A percentile compares a stretch with the other conserved stretches of the same genome.
Conservation (phyloP, 2,329 filamentous ascomycete genomes). For the Colletotrichum sp. region DNA sequence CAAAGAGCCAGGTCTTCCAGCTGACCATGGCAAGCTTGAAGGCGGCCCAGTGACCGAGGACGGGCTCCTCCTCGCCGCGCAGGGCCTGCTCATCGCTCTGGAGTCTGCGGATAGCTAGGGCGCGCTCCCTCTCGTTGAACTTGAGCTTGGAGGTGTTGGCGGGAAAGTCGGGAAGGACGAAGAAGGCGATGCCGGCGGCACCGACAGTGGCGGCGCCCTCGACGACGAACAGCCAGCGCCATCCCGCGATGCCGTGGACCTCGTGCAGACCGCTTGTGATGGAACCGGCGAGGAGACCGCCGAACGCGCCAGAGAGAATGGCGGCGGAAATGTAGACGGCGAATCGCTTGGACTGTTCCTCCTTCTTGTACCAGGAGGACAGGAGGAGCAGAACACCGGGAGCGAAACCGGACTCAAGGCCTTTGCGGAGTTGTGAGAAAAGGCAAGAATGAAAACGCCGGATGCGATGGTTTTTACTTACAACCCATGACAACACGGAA, state of each 20-base stretch:
- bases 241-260: slow-evolving; percentile 50
- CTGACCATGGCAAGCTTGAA: slow-evolving; percentile 36
- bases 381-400: slow-evolving; percentile 66
- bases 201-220: slow-evolving; percentile 70
- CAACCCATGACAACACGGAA: slow-evolving; percentile 53
- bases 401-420: slow-evolving; percentile 64
- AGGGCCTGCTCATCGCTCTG: slow-evolving; percentile 64
- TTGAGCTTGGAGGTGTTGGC: slow-evolving; percentile 54
- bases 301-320: slow-evolving; percentile 70
- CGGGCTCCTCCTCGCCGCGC: slow-evolving; percentile 68
- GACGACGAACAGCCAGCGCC: slow-evolving; percentile 63
- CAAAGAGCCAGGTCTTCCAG: slow-evolving; percentile 43
- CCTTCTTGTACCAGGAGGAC: slow-evolving; percentile 67
- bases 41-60: slow-evolving; percentile 28
- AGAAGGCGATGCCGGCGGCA: slow-evolving; percentile 65
- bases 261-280: slow-evolving; percentile 61
- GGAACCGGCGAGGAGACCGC: slow-evolving; percentile 64
- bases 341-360: slow-evolving; percentile 35
- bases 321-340: slow-evolving; percentile 77
- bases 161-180: slow-evolving; percentile 74
- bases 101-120: slow-evolving; percentile 65
- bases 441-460: accelerated
- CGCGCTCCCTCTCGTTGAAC: slow-evolving; percentile 64
- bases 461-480: not conserved
- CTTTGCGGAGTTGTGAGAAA: slow-evolving; percentile 41